Evolutionary conservation across 768 basidiomycete genomes (phyloP), one percentile per base, ranked within the genome.

Genomic region (Boletus subcaerulescens): DNA sequence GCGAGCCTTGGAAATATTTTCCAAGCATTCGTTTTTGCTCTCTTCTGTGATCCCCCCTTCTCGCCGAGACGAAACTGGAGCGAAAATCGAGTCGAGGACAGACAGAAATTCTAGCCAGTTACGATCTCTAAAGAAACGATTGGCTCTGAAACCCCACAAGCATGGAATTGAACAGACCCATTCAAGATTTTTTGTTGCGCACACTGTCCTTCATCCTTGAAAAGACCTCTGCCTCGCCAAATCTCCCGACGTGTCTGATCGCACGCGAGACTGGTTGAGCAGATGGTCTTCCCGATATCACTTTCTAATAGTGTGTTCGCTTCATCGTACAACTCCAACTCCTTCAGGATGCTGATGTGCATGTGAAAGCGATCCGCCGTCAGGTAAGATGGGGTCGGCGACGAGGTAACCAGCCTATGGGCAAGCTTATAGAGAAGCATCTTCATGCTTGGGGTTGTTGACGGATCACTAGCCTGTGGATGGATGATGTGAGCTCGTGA

Each of bases 61-160:
- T 41, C 57, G 56, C 12, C 61, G 60, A 42, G 68, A 59, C 1
- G 69, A 63, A 39, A 76, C 50, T 47, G 74, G 68, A 38, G 73
- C 68, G 58, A 93, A 85, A 10, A 85, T 77, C 2, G 82, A 84
- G 57, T 93, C 86, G 6, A 93, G 70, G 20, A 92, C 71, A 7
- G 89, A 80, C 41, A 90, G 68, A 65, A 93, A 91, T 62, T 91
- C 90, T 6, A 90, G 75, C 91, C 92, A 93, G 62, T 93, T 93
- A 36, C 89, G 86, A 63, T 93, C 88, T 36, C 91, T 82, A 50
- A n/a, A 63, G 11, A 31, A 42, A 58, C 20, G 1, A 31, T 85
- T 42, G 54, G 45, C 13, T 42, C 17, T 52, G 14, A 36, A 62
- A 35, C 17, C 36, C 40, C 33, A 55, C 45, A 42, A 43, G n/a